phyloP scores from a whole-genome alignment of 75 land plant genomes.

The Picea sitchensis region DNA sequence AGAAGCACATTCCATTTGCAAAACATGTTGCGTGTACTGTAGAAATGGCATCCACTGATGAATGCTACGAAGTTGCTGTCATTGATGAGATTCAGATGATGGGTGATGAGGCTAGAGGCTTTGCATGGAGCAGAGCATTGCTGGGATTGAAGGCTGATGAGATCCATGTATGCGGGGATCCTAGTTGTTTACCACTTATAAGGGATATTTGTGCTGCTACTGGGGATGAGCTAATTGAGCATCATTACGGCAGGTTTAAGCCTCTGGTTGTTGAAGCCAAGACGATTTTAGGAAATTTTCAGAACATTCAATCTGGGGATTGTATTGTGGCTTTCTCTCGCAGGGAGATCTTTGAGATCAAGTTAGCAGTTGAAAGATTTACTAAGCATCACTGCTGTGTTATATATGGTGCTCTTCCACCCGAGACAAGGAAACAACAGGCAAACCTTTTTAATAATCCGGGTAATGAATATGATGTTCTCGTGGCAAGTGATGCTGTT shows the following conservation, averaged over 20 bases:
- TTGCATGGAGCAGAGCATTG: constrained; percentile 95
- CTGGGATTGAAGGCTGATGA: constrained; percentile 94
- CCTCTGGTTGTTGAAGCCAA: constrained; percentile 81
- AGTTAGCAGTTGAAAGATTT: constrained; percentile 76
- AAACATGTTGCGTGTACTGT: constrained; percentile 90
- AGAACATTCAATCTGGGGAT: constrained; percentile 76
- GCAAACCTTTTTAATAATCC: constrained; percentile 87
- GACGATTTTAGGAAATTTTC: constrained; percentile 65
- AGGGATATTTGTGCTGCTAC: constrained; percentile 67
- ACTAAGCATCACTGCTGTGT: constrained; percentile 92
- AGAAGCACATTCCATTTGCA: constrained; percentile 78
- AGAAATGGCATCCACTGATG: constrained; percentile 81
- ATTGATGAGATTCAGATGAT: constrained; percentile 96
- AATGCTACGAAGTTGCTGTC: constrained; percentile 81
- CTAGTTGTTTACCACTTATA: constrained; percentile 72
- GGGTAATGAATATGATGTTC: constrained; percentile 83
- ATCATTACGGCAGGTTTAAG: constrained; percentile 83
- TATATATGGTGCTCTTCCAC: constrained; percentile 95
- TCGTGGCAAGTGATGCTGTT: constrained; percentile 98
- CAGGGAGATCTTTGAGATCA: constrained; percentile 91
- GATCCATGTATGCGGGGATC: constrained; percentile 95
- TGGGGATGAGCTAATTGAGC: constrained; percentile 77
- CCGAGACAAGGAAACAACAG: constrained; percentile 90
- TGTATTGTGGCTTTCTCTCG: constrained; percentile 95
- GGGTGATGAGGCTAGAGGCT: constrained; percentile 74